Percentiles rank a stretch among this genome's conserved stretches.
These are phyloP conservation scores for Didymella segeticola DNA, from an alignment of 2,329 filamentous ascomycete genomes.

Conservation along the genomic window DNA sequence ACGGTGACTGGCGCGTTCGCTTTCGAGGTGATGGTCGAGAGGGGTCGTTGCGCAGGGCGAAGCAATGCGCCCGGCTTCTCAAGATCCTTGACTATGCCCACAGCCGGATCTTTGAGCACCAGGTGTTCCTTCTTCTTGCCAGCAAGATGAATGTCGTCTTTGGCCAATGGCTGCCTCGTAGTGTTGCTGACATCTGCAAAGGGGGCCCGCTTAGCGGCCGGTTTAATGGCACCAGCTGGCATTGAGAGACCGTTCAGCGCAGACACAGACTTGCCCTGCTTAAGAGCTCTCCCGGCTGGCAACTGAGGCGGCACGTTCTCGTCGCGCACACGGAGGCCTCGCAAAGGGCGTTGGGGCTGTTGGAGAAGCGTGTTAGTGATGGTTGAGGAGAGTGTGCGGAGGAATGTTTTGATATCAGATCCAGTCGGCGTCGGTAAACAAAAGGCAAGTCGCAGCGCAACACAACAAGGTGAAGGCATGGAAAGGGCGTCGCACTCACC, in stretches of 20 bases:
- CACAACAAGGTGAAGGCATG: slow-evolving; percentile 7
- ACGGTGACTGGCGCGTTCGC: slow-evolving; percentile 23
- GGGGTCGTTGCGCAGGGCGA: slow-evolving; percentile 68
- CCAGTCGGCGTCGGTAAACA: slow-evolving; percentile 3
- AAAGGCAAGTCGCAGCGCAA: not conserved
- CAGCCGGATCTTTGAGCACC: slow-evolving; percentile 42
- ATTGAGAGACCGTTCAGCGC: slow-evolving; percentile 62
- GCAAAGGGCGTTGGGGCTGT: slow-evolving; percentile 73
- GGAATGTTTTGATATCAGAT: not conserved
- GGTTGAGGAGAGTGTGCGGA: slow-evolving; percentile 1
- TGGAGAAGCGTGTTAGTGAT: slow-evolving; percentile 27
- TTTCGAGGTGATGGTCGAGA: slow-evolving; percentile 41
- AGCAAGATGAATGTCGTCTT: slow-evolving; percentile 64
- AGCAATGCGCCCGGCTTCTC: slow-evolving; percentile 56
- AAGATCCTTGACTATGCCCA: slow-evolving; percentile 45
- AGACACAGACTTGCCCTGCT: slow-evolving; percentile 81
- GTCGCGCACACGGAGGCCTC: slow-evolving; percentile 68
- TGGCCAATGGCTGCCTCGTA: slow-evolving; percentile 48
- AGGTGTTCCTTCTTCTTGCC: slow-evolving; percentile 50
- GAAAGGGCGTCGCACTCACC: slow-evolving; percentile 38
- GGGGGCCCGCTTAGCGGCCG: slow-evolving; percentile 74
- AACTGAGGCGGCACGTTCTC: slow-evolving; percentile 66
- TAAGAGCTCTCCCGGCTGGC: slow-evolving; percentile 61
- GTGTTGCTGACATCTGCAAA: slow-evolving; percentile 86
- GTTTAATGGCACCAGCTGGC: slow-evolving; percentile 65